Conservation (phyloP, 176 grass and related monocot genomes). For the Ensete ventricosum region DNA sequence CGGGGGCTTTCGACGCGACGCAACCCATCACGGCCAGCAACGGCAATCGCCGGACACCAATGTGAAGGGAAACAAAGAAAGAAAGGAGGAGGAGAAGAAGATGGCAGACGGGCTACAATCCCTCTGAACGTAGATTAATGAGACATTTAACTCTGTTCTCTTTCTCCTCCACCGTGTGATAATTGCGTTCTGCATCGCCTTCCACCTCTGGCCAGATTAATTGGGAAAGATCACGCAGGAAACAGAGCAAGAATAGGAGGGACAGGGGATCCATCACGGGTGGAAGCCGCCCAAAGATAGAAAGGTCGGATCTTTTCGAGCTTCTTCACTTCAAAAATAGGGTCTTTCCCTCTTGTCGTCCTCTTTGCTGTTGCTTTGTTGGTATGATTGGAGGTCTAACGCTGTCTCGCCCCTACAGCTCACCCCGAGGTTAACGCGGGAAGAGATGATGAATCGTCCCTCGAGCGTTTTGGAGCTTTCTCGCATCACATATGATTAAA, state of each 20-base stretch:
- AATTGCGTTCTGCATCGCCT: slow-evolving; percentile 18
- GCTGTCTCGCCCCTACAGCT: too few relatives aligned
- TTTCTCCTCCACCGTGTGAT: slow-evolving; percentile 28
- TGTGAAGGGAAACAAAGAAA: slow-evolving; percentile 24
- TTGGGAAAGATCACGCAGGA: neutral
- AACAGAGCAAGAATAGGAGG: neutral
- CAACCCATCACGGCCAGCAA: slow-evolving; percentile 52
- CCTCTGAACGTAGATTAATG: slow-evolving; percentile 25
- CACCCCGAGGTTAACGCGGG: neutral
- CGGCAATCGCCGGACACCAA: neutral
- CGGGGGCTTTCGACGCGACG: slow-evolving; percentile 41
- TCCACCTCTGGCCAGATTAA: neutral
- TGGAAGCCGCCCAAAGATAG: neutral
- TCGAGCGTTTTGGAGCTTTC: neutral
- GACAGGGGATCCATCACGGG: neutral
- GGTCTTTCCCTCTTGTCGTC: neutral
- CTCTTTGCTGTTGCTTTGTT: neutral
- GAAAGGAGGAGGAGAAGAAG: slow-evolving; percentile 37
- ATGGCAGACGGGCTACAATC: slow-evolving; percentile 20
- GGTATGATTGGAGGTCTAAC: too few relatives aligned
- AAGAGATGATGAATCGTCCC: neutral
- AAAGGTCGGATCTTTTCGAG: neutral
- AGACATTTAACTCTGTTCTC: slow-evolving; percentile 24
- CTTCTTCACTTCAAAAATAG: neutral
- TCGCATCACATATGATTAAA: neutral